Percentiles rank a stretch among this genome's conserved stretches.
phyloP scores from a whole-genome alignment of 2,329 filamentous ascomycete genomes.

The Monilinia laxa region DNA sequence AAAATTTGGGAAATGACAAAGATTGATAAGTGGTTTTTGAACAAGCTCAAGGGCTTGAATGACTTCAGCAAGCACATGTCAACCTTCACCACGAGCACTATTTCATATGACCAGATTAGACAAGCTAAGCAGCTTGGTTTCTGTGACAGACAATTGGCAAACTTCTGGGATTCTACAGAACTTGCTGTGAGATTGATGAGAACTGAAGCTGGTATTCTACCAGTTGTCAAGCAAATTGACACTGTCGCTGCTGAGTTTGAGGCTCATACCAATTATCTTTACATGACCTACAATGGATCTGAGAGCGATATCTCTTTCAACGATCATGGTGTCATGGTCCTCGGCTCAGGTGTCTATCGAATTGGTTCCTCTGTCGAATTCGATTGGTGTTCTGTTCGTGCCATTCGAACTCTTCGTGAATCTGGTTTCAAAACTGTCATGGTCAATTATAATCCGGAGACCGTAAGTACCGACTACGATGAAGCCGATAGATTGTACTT shows the following conservation, averaged over 20 bases:
- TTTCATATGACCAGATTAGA: constrained; percentile 80
- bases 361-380: constrained; percentile 98
- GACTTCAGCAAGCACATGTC: constrained; percentile 51
- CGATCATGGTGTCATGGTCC: constrained; percentile 83
- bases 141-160: constrained; percentile 92
- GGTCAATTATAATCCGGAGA: constrained; percentile 74
- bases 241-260: constrained; percentile 96
- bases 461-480: constrained; percentile 81
- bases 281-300: constrained; percentile 96
- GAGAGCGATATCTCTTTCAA: constrained; percentile 92
- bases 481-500: constrained; percentile 91
- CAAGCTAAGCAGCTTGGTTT: constrained; percentile 98
- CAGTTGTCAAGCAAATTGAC: constrained; percentile 98
- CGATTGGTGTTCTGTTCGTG: constrained; percentile 96
- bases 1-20: constrained; percentile 93
- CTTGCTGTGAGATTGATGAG: constrained; percentile 84
- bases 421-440: constrained; percentile 97
- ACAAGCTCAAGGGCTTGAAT: constrained; percentile 98
- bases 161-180: constrained; percentile 80
- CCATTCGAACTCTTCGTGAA: constrained; percentile 75
- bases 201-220: constrained; percentile 82
- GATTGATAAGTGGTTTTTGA: constrained; percentile 99
- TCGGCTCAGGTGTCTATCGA: constrained; percentile 94
- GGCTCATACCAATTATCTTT: constrained; percentile 86
- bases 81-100: constrained; percentile 56